Evolutionary conservation across 1,139 yeast species (phyloP).

Genomic region (Pneumocystis sp.): DNA sequence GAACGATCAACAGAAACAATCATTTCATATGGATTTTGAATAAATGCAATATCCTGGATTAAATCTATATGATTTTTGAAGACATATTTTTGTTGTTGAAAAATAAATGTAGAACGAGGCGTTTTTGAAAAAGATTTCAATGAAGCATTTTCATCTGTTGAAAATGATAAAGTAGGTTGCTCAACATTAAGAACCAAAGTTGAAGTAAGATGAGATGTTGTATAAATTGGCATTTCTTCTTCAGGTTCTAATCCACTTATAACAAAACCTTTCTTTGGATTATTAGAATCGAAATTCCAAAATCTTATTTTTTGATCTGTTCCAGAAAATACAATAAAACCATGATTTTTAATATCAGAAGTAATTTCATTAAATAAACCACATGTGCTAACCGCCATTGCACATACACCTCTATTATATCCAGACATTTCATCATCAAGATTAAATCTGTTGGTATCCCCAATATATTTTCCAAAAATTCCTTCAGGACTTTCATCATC

Average conservation of each 20-base stretch:
- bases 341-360: slow-evolving; percentile 8
- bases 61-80: slow-evolving; percentile 35
- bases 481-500: slow-evolving; percentile 17
- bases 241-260: slow-evolving; percentile 24
- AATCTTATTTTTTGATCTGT: slow-evolving; percentile 29
- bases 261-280: slow-evolving; percentile 29
- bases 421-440: background rate
- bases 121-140: slow-evolving; percentile 17
- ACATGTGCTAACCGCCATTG: slow-evolving; percentile 1
- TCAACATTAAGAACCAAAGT: slow-evolving; percentile 23
- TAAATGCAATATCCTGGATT: slow-evolving; percentile 35
- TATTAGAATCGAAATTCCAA: slow-evolving; percentile 31
- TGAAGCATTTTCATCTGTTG: slow-evolving; percentile 16
- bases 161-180: slow-evolving; percentile 2
- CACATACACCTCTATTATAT: background rate
- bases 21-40: slow-evolving; percentile 43
- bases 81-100: slow-evolving; percentile 27
- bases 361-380: slow-evolving; percentile 1
- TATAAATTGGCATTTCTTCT: slow-evolving; percentile 21
- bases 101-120: slow-evolving; percentile 23
- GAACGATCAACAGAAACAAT: slow-evolving; percentile 47
- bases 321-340: slow-evolving; percentile 27
- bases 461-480: slow-evolving; percentile 12
- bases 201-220: slow-evolving; percentile 26
- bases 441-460: slow-evolving; percentile 5